A percentile compares a stretch with the other conserved stretches of the same genome.
phyloP scores from a whole-genome alignment of 2,329 filamentous ascomycete genomes.

The Phialophora expanda region DNA sequence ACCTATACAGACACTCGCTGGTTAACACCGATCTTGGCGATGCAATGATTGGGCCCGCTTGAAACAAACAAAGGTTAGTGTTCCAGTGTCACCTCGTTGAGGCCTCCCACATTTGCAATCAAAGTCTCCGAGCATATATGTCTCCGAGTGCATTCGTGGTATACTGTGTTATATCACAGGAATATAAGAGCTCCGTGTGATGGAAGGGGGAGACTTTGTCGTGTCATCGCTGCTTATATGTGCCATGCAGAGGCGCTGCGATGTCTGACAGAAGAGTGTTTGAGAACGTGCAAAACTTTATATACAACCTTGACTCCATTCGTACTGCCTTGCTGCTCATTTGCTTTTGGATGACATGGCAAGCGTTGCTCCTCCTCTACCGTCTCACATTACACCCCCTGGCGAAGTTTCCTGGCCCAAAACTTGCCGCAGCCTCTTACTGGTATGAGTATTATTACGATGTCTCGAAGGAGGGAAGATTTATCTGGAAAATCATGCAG shows the following conservation, averaged over 20 bases:
- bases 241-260: neutral
- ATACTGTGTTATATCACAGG: neutral
- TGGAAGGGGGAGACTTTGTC: neutral
- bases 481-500: slow-evolving; percentile 44
- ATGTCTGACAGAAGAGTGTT: neutral
- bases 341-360: neutral
- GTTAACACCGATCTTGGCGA: neutral
- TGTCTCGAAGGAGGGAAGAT: slow-evolving; percentile 42
- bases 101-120: neutral
- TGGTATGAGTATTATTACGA: slow-evolving; percentile 46
- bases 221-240: neutral
- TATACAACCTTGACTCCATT: neutral
- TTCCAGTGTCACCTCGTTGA: neutral
- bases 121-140: slow-evolving; percentile 1
- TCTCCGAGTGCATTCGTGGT: neutral
- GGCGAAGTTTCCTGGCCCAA: slow-evolving; percentile 41
- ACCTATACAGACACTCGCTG: neutral
- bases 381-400: slow-evolving; percentile 37
- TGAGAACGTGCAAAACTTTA: neutral
- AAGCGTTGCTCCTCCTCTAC: slow-evolving; percentile 28
- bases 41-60: neutral
- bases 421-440: slow-evolving; percentile 43
- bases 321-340: neutral
- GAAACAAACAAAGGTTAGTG: neutral
- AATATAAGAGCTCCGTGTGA: neutral